A percentile compares a stretch with the other conserved stretches of the same genome.
These are phyloP conservation scores for Diaporthe sp. DNA, from an alignment of 2,329 filamentous ascomycete species.

Conservation along the genomic window DNA sequence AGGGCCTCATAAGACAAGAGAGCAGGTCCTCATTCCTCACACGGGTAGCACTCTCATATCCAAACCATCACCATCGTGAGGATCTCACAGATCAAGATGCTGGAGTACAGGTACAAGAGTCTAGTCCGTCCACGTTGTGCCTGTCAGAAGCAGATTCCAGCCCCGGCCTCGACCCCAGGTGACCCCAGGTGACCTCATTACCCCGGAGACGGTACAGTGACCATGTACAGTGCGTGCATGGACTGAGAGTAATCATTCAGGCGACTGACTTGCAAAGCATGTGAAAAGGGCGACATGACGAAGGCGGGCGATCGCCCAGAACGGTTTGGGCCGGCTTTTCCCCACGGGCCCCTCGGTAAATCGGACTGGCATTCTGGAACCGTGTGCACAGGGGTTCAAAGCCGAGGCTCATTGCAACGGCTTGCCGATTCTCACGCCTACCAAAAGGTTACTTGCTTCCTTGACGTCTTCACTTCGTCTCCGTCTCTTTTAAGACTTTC, in stretches of 20 bases:
- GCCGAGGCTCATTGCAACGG: conserved; percentile 39
- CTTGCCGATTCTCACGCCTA: conserved; percentile 35
- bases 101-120: neutral
- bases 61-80: neutral
- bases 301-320: conserved; percentile 22
- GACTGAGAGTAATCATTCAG: neutral
- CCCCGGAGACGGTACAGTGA: conserved; percentile 16
- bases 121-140: neutral
- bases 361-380: conserved; percentile 33
- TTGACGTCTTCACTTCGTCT: conserved; percentile 5
- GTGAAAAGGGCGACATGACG: conserved; percentile 35
- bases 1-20: neutral
- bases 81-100: too few relatives aligned
- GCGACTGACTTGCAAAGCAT: conserved; percentile 34
- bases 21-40: neutral
- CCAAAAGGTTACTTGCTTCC: conserved; percentile 18
- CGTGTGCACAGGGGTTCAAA: conserved; percentile 36
- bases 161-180: neutral
- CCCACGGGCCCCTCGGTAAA: conserved; percentile 40
- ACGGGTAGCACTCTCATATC: neutral
- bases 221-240: conserved; percentile 7
- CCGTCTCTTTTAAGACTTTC: neutral
- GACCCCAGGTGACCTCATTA: conserved; percentile 39
- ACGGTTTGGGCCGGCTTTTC: conserved; percentile 34
- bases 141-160: neutral